Evolutionary conservation across 1,284 basidiomycete species (phyloP), one percentile per base, ranked within the genome.

Genomic region (Pseudozyma hubeiensis): DNA sequence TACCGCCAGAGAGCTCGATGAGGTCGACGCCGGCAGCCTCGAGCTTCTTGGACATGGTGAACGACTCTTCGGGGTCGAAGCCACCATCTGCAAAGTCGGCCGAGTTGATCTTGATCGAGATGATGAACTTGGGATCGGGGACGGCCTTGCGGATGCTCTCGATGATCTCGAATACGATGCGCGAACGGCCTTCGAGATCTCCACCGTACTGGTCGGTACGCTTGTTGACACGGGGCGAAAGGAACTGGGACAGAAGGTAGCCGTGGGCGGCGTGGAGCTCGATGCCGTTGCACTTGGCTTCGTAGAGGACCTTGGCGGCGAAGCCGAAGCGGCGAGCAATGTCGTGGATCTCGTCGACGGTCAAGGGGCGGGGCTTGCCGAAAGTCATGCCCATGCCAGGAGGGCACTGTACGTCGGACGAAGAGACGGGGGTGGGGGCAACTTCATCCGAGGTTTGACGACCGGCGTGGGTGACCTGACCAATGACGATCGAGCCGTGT

Each of bases 181-280:
- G 80, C 60, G 72, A 79, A 31, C 85, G 83, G 30, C 76, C 78
- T 11, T 75, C 62, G 0, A 86, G 49, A 39, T 71, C 68, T 87
- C 88, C 66, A 11, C 81, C 86, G 86, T 90, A 95, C 35, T 85
- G 86, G 84, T 92, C 91, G 34, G 75, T 85, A 24, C 92, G 89
- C 24, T 84, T 77, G 84, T 96, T 96, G 46, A 90, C 90, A 91
- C 93, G 76, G 1, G 56, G 89, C 5, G 90, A 93, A 31, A 97
- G 87, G 83, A 95, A 96, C 75, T 93, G 90, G 0, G 93, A 89
- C 13, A 97, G 86, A 10, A 97, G 87, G 84, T 97, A 86, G 44
- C 94, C 94, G 86, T 97, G 94, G 0, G 92, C 91, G 30, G 89
- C 91, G 85, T 98, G 95, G 17, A 98, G 77, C 82, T 98, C 90